Conservation (phyloP, 129 eudicot genomes). For the Dittrichia graveolens region DNA sequence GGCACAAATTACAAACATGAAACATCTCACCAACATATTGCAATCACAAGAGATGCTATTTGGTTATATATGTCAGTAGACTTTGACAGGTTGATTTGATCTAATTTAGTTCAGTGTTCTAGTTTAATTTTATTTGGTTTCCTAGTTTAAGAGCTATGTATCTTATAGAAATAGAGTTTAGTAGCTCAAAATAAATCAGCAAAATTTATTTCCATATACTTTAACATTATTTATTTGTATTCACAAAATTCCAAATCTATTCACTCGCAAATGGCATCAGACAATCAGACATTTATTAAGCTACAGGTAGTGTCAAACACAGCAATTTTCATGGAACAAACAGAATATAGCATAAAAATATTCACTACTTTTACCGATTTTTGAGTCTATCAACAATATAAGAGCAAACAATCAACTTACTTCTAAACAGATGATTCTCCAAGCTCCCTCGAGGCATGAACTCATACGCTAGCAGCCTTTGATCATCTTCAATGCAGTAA, state of each 20-base stretch:
- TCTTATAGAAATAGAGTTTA: neutral
- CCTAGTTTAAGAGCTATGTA: too few relatives aligned
- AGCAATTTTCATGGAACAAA: neutral
- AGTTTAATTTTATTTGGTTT: too few relatives aligned
- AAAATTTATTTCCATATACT: neutral
- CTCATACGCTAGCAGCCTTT: conserved; percentile 86
- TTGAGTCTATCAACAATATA: neutral
- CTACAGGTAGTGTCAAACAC: neutral
- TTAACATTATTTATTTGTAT: neutral
- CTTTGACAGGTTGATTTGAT: neutral
- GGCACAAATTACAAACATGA: neutral
- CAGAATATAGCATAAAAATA: neutral
- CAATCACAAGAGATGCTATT: neutral
- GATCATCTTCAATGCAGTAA: conserved; percentile 97
- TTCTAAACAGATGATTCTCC: conserved; percentile 90
- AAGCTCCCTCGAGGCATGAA: conserved; percentile 98
- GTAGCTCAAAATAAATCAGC: neutral
- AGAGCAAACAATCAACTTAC: conserved; percentile 46
- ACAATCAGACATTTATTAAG: neutral
- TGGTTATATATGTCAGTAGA: neutral
- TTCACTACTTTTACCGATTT: neutral
- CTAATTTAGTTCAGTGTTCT: too few relatives aligned
- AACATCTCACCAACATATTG: conserved; percentile 2
- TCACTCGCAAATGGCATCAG: neutral
- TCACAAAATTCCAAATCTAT: neutral